Evolutionary conservation across 768 basidiomycete genomes (phyloP).

Genomic region (Kwoniella sp.): DNA sequence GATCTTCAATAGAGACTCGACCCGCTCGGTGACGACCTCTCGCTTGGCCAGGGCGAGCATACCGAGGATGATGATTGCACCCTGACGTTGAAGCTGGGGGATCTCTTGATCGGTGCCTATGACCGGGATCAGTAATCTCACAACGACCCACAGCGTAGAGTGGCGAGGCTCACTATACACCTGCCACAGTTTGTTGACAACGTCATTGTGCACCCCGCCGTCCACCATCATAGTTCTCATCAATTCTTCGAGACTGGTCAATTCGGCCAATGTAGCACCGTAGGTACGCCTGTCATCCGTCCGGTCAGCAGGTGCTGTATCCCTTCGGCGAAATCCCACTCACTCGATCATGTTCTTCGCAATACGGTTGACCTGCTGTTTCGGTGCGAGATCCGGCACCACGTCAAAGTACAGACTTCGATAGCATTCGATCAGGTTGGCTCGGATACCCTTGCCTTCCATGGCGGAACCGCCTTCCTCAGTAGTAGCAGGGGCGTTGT

Average conservation of each 20-base stretch:
- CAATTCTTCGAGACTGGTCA: constrained; percentile 94
- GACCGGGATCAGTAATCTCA: neutral
- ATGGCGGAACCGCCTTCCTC: constrained; percentile 54
- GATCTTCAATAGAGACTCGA: constrained; percentile 77
- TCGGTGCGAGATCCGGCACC: constrained; percentile 65
- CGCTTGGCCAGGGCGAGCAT: constrained; percentile 87
- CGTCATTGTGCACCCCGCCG: constrained; percentile 72
- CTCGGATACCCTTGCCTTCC: constrained; percentile 82
- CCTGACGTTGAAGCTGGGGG: constrained; percentile 79
- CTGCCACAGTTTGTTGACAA: constrained; percentile 89
- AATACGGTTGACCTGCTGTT: constrained; percentile 84
- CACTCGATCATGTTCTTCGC: constrained; percentile 97
- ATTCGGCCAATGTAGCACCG: constrained; percentile 83
- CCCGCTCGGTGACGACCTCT: constrained; percentile 71
- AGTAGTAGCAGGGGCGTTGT: constrained; percentile 57
- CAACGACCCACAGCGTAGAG: neutral
- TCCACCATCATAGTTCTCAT: constrained; percentile 95
- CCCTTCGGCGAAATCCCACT: constrained; percentile 1
- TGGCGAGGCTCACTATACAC: constrained; percentile 70
- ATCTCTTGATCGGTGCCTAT: constrained; percentile 70
- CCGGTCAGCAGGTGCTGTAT: constrained; percentile 28
- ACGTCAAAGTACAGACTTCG: constrained; percentile 82
- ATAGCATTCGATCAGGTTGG: constrained; percentile 83
- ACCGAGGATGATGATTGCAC: constrained; percentile 91
- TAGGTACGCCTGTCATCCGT: constrained; percentile 69